These are phyloP conservation scores for Candida lessepsii DNA, from an alignment of 805 yeast species.

Conservation along the genomic window DNA sequence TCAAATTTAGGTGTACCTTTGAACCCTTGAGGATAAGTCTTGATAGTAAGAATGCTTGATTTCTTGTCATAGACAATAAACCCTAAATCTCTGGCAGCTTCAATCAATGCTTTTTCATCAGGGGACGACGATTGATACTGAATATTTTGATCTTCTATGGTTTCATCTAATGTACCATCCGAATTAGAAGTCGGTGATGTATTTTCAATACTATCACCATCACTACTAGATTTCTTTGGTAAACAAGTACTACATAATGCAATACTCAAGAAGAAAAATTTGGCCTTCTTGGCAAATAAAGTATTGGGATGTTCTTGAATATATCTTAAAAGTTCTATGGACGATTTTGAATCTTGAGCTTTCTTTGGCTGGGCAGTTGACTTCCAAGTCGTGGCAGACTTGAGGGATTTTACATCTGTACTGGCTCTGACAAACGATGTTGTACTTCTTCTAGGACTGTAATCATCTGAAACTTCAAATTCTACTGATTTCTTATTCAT, in stretches of 20 bases:
- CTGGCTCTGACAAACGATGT: conserved; percentile 34
- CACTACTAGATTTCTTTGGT: conserved; percentile 50
- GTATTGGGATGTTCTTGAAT: conserved; percentile 72
- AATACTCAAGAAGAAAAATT: conserved; percentile 74
- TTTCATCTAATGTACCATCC: conserved; percentile 4
- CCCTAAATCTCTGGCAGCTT: conserved; percentile 95
- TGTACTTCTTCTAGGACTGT: conserved; percentile 23
- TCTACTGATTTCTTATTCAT: conserved; percentile 5
- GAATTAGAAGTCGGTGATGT: not conserved
- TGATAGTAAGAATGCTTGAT: conserved; percentile 57
- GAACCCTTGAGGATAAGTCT: conserved; percentile 83
- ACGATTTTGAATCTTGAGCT: conserved; percentile 41
- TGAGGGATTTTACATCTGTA: conserved; percentile 26
- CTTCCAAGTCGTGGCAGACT: conserved; percentile 40
- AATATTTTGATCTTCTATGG: conserved; percentile 35
- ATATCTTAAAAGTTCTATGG: conserved; percentile 65
- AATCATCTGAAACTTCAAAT: conserved; percentile 10
- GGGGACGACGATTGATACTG: conserved; percentile 95
- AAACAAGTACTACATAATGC: conserved; percentile 90
- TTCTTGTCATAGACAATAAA: conserved; percentile 74
- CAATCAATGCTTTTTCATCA: conserved; percentile 89
- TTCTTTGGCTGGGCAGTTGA: conserved; percentile 49
- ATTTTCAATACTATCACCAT: not conserved
- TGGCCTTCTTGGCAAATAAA: conserved; percentile 66
- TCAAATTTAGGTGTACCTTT: conserved; percentile 63